These are phyloP conservation scores for Phyllosticta citriasiana DNA, from an alignment of 2,329 filamentous ascomycete genomes.

Conservation along the genomic window DNA sequence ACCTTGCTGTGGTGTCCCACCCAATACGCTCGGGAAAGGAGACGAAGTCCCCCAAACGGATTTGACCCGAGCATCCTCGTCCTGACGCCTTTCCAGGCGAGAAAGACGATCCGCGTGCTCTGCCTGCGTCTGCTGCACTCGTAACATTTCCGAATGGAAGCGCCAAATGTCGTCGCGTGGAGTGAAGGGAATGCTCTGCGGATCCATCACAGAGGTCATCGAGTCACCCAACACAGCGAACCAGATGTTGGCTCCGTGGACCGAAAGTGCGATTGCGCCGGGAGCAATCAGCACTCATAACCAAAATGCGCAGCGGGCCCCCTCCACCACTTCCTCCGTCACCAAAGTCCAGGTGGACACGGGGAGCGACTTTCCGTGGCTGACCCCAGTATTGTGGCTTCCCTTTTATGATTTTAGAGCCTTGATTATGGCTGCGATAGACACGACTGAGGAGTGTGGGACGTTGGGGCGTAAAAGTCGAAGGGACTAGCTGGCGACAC, in stretches of 20 bases:
- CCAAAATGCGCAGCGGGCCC: constrained; percentile 4
- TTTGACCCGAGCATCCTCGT: constrained; percentile 58
- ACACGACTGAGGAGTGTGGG: not conserved
- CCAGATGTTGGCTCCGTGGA: not conserved
- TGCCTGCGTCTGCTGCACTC: constrained; percentile 49
- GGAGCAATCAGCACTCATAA: constrained; percentile 1
- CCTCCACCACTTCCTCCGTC: constrained; percentile 15
- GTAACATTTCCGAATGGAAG: constrained; percentile 51
- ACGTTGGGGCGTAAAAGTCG: not conserved
- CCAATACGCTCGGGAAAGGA: constrained; percentile 77
- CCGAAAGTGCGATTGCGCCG: not conserved
- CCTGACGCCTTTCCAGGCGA: constrained; percentile 50
- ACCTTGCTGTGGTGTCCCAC: constrained; percentile 83
- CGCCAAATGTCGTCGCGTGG: constrained; percentile 57
- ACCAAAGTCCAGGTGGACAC: constrained; percentile 15
- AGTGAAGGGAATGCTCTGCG: constrained; percentile 51
- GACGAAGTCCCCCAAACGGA: constrained; percentile 80
- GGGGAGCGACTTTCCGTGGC: constrained; percentile 6
- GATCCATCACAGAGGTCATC: constrained; percentile 43
- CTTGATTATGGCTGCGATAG: not conserved
- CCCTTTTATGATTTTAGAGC: not conserved
- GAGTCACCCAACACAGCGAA: not conserved
- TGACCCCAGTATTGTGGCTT: not conserved
- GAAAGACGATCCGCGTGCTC: constrained; percentile 53
- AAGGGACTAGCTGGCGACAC: not conserved